phyloP scores from a whole-genome alignment of 1,139 yeast species.

The Geotrichum europaeum region DNA sequence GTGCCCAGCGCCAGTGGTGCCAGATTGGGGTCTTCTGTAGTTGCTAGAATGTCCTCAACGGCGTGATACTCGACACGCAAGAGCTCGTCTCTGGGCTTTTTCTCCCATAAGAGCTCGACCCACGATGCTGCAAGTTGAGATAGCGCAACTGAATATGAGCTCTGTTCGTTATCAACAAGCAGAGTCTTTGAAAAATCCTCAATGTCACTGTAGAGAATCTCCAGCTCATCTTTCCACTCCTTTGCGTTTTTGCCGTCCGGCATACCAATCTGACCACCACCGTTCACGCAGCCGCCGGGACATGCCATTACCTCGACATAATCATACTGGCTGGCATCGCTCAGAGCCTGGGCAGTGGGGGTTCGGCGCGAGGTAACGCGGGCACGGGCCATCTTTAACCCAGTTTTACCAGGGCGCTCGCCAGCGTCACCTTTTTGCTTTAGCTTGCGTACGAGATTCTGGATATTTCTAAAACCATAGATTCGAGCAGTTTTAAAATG shows the following conservation, averaged over 20 bases:
- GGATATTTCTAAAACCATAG: constrained; percentile 91
- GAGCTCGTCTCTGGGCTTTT: background rate
- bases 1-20: constrained; percentile 17
- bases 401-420: constrained; percentile 16
- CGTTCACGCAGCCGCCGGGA: constrained; percentile 95
- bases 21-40: constrained; percentile 2
- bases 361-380: constrained; percentile 13
- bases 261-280: constrained; percentile 81
- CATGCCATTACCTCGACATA: constrained; percentile 97
- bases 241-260: constrained; percentile 35
- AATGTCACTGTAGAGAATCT: constrained; percentile 28
- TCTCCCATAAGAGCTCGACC: constrained; percentile 11
- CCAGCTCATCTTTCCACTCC: constrained; percentile 35
- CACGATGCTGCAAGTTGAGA: constrained; percentile 8
- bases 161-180: background rate
- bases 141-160: background rate
- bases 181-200: constrained; percentile 11
- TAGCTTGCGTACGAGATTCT: constrained; percentile 79
- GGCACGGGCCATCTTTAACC: constrained; percentile 17
- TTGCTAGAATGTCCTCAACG: constrained; percentile 5
- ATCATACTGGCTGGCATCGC: constrained; percentile 63
- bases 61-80: constrained; percentile 17
- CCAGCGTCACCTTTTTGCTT: constrained; percentile 42
- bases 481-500: constrained; percentile 70
- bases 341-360: constrained; percentile 15